Percentiles rank a stretch among this genome's conserved stretches.
Evolutionary conservation across 805 yeast species (phyloP).

Genomic region (Brettanomyces nanus): DNA sequence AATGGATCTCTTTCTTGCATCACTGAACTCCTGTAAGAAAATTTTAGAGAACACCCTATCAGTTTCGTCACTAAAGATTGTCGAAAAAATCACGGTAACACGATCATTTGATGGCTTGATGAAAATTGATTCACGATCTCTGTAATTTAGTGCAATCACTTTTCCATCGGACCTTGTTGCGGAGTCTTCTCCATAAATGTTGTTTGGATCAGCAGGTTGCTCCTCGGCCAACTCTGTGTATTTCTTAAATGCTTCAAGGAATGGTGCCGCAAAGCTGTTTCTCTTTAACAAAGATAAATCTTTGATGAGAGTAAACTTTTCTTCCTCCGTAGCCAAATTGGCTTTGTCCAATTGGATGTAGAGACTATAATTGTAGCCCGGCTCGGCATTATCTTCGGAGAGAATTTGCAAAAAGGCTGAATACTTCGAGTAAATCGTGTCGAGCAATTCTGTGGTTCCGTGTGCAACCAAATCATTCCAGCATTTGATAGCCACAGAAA

Average conservation of each 20-base stretch:
- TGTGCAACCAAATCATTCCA: conserved; percentile 65
- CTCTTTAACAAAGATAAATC: conserved; percentile 74
- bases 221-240: conserved; percentile 57
- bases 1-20: conserved; percentile 89
- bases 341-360: conserved; percentile 43
- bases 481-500: conserved; percentile 69
- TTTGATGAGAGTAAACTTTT: conserved; percentile 42
- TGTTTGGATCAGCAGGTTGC: conserved; percentile 31
- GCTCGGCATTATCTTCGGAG: conserved; percentile 41
- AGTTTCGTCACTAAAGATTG: conserved; percentile 92
- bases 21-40: conserved; percentile 88
- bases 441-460: conserved; percentile 51
- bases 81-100: conserved; percentile 92
- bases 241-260: conserved; percentile 73
- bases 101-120: conserved; percentile 91
- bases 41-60: conserved; percentile 88
- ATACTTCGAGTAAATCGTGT: conserved; percentile 39
- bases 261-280: conserved; percentile 87
- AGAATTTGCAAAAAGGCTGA: conserved; percentile 27
- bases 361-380: conserved; percentile 76
- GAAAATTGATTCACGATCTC: conserved; percentile 89
- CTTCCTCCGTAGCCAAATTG: conserved; percentile 32
- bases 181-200: conserved; percentile 32
- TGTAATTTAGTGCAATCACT: conserved; percentile 67
- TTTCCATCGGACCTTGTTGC: conserved; percentile 38